Evolutionary conservation across 345 rosid species (phyloP).

Genomic region (Sisymbrium altissimum): DNA sequence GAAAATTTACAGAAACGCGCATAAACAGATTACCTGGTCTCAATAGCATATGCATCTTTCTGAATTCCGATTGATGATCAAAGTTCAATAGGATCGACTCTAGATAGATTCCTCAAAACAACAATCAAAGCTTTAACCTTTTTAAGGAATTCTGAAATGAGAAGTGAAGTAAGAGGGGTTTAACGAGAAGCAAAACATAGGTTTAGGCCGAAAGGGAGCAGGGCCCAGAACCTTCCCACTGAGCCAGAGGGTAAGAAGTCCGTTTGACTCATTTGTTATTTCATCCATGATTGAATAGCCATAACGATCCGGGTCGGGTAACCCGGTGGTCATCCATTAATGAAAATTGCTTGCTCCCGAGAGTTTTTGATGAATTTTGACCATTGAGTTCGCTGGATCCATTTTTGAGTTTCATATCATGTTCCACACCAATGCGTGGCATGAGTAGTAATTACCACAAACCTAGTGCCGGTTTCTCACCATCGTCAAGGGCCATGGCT

Average conservation of each 20-base stretch:
- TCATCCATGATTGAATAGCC: background rate
- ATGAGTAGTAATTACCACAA: conserved; percentile 44
- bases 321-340: conserved; percentile 2
- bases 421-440: conserved; percentile 43
- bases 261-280: no score
- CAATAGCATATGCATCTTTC: conserved; percentile 25
- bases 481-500: conserved; percentile 21
- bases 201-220: background rate
- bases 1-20: background rate
- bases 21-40: conserved; percentile 21
- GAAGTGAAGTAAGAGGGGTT: background rate
- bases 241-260: background rate
- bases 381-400: no score
- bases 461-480: conserved; percentile 48
- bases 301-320: background rate
- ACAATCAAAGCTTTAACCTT: background rate
- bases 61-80: background rate
- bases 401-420: no score
- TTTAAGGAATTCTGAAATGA: background rate
- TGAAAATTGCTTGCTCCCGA: conserved; percentile 2
- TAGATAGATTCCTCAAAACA: background rate
- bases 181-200: conserved; percentile 9
- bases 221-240: background rate
- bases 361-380: conserved; percentile 4
- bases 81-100: background rate